phyloP scores from a whole-genome alignment of 176 grass and related monocot species.

The Panicum miliaceum region DNA sequence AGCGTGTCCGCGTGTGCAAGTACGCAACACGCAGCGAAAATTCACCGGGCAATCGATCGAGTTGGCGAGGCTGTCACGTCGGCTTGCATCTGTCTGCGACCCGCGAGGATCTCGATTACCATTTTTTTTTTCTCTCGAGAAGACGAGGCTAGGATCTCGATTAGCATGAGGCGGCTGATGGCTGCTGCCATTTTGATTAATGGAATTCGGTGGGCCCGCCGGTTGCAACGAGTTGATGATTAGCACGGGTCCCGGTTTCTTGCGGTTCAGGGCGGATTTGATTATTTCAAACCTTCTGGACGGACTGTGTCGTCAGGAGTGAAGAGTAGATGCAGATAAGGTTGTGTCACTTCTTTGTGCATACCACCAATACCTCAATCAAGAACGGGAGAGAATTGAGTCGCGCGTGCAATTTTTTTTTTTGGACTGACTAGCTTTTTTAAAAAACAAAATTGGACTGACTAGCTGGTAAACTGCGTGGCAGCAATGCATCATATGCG shows the following conservation, averaged over 20 bases:
- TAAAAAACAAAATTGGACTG: too few species aligned
- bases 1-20: neutral
- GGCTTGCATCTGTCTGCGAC: neutral
- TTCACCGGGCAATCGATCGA: neutral
- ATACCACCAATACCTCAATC: neutral
- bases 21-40: slow-evolving; percentile 2
- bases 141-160: too few species aligned
- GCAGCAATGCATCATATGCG: neutral
- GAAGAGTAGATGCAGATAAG: slow-evolving; percentile 8
- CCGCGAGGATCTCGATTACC: neutral
- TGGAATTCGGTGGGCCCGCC: too few species aligned
- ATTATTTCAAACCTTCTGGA: slow-evolving; percentile 42
- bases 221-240: neutral
- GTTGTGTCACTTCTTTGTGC: neutral
- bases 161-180: neutral
- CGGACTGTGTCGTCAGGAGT: neutral
- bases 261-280: neutral
- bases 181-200: neutral
- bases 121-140: too few species aligned
- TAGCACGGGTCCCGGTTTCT: neutral
- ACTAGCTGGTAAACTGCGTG: neutral
- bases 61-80: neutral
- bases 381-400: neutral
- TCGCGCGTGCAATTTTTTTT: neutral
- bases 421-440: neutral